Conservation (phyloP, 495 filamentous ascomycete genomes). For the Hypoxylon trugodes region DNA sequence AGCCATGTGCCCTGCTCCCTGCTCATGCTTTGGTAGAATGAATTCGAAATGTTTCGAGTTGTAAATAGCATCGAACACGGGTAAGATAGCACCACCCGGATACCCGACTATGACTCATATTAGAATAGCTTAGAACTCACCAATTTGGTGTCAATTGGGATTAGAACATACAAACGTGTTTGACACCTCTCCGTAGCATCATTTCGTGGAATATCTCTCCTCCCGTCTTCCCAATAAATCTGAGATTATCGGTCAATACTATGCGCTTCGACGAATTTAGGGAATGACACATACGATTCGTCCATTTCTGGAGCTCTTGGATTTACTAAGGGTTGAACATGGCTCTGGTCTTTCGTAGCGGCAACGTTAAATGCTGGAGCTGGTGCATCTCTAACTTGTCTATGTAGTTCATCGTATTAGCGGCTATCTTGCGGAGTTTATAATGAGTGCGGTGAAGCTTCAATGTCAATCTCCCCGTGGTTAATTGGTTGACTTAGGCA, state of each 20-base stretch:
- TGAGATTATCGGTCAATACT: slow-evolving; percentile 49
- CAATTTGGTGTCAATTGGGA: slow-evolving; percentile 35
- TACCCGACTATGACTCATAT: slow-evolving; percentile 65
- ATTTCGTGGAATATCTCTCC: slow-evolving; percentile 99
- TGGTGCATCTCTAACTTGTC: slow-evolving; percentile 60
- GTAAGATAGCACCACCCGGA: slow-evolving; percentile 82
- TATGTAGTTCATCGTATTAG: slow-evolving; percentile 40
- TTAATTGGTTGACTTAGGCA: background rate
- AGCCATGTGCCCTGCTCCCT: slow-evolving; percentile 84
- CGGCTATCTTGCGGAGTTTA: no score
- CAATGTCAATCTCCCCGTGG: no score
- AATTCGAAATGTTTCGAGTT: slow-evolving; percentile 84
- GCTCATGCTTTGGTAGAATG: slow-evolving; percentile 79
- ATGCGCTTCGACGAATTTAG: slow-evolving; percentile 17
- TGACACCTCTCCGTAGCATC: slow-evolving; percentile 92
- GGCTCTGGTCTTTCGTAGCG: slow-evolving; percentile 52
- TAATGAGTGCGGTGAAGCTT: no score
- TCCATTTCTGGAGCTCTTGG: slow-evolving; percentile 72
- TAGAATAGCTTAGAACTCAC: no score
- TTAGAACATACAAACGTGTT: slow-evolving; percentile 81
- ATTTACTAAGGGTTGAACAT: slow-evolving; percentile 76
- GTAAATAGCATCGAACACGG: slow-evolving; percentile 84
- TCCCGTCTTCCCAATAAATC: slow-evolving; percentile 93
- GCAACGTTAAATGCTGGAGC: slow-evolving; percentile 74
- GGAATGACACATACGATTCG: slow-evolving; percentile 66